These are phyloP conservation scores for Solanum habrochaites DNA, from an alignment of 257 asterid genomes.

Conservation along the genomic window DNA sequence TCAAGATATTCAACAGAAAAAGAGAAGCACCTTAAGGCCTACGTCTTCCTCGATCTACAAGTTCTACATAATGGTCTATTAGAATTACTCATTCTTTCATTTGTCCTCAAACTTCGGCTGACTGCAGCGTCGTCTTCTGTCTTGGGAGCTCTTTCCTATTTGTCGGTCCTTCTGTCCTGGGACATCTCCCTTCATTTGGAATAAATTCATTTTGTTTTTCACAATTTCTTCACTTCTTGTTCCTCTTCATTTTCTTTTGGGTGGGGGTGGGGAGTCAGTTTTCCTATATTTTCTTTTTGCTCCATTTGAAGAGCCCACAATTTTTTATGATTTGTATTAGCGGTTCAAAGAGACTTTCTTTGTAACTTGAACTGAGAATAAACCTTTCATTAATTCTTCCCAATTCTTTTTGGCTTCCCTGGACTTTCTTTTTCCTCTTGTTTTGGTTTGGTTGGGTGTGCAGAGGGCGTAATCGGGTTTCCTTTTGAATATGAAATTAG, in stretches of 20 bases:
- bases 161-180: not conserved
- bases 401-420: not conserved
- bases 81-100: not conserved
- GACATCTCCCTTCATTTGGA: not conserved
- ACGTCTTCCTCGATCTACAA: not conserved
- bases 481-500: not conserved
- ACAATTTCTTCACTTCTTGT: not conserved
- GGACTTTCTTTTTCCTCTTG: not conserved
- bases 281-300: not conserved
- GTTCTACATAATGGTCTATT: not conserved
- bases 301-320: not conserved
- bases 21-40: not conserved
- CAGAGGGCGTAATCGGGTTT: not conserved
- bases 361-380: not conserved
- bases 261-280: not conserved
- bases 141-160: not conserved
- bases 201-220: not conserved
- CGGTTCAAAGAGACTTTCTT: not conserved
- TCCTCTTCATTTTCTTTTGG: not conserved
- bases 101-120: not conserved
- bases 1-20: not conserved
- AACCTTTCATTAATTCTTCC: not conserved
- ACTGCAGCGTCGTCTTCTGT: not conserved
- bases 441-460: not conserved
- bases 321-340: not conserved